Percentiles rank a stretch among this genome's conserved stretches.
Conservation (phyloP, 148 eudicot species). For the Fallopia convolvulus region DNA sequence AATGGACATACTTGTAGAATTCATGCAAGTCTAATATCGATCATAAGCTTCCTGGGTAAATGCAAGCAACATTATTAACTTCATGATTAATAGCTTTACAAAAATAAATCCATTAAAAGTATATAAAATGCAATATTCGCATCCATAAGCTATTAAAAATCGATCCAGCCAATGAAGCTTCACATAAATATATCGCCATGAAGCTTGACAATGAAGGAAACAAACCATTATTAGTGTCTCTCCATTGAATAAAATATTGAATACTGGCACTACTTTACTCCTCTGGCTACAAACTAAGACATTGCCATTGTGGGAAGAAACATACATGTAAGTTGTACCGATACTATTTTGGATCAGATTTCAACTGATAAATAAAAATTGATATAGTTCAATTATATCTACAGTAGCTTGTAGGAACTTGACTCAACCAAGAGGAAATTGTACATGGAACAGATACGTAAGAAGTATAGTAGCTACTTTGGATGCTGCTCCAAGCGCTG, state of each 20-base stretch:
- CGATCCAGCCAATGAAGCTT: not conserved
- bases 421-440: not conserved
- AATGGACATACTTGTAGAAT: conserved; percentile 75
- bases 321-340: not conserved
- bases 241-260: not conserved
- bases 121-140: not conserved
- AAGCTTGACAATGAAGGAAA: not conserved
- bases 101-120: not conserved
- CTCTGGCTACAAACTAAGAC: not conserved
- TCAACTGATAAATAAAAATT: too few species aligned
- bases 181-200: not conserved
- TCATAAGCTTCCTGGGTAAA: conserved; percentile 83
- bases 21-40: conserved; percentile 86
- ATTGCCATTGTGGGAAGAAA: not conserved
- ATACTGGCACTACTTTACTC: not conserved
- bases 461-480: conserved; percentile 77
- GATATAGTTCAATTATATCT: too few species aligned
- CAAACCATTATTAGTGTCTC: not conserved
- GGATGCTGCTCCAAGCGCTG: conserved; percentile 77
- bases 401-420: not conserved
- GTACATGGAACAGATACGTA: conserved; percentile 87
- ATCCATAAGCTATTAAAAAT: not conserved
- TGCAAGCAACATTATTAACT: conserved; percentile 1
- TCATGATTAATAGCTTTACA: not conserved
- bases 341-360: too few species aligned